Conservation (phyloP, 192 early-diverging fungal genomes). For the Coemansia sp. region DNA sequence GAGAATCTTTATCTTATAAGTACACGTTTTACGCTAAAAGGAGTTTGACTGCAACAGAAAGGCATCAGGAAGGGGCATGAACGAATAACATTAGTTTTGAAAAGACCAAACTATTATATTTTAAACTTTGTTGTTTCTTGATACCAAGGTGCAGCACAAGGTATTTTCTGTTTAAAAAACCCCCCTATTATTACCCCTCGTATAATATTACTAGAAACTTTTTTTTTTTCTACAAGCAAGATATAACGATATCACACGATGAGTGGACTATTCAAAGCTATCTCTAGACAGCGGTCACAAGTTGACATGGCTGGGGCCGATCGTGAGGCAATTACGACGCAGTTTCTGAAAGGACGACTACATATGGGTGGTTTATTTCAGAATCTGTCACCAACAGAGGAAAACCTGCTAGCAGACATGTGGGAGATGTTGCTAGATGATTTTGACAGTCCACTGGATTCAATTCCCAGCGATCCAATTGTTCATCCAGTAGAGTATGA, state of each 20-base stretch:
- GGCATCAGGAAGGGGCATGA: background rate
- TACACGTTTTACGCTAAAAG: background rate
- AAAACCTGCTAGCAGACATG: slow-evolving; percentile 46
- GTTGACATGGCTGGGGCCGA: slow-evolving; percentile 32
- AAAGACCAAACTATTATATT: background rate
- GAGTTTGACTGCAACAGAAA: background rate
- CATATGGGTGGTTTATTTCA: slow-evolving; percentile 36
- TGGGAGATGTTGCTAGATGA: slow-evolving; percentile 48
- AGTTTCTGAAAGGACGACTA: slow-evolving; percentile 48
- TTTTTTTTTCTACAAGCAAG: background rate
- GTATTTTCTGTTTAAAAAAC: background rate
- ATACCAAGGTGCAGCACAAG: background rate
- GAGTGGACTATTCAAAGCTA: slow-evolving; percentile 47
- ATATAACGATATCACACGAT: slow-evolving; percentile 13
- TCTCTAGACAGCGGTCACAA: slow-evolving; percentile 40
- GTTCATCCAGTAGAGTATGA: slow-evolving; percentile 33
- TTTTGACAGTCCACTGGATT: slow-evolving; percentile 47
- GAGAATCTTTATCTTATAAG: background rate
- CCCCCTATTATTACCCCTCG: background rate
- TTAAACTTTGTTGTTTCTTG: background rate
- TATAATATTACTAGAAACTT: background rate
- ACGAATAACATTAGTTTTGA: background rate
- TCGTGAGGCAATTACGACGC: slow-evolving; percentile 44
- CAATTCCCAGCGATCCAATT: slow-evolving; percentile 35
- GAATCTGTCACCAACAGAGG: slow-evolving; percentile 36